phyloP scores from a whole-genome alignment of 129 eudicot species.

The Glebionis coronaria region DNA sequence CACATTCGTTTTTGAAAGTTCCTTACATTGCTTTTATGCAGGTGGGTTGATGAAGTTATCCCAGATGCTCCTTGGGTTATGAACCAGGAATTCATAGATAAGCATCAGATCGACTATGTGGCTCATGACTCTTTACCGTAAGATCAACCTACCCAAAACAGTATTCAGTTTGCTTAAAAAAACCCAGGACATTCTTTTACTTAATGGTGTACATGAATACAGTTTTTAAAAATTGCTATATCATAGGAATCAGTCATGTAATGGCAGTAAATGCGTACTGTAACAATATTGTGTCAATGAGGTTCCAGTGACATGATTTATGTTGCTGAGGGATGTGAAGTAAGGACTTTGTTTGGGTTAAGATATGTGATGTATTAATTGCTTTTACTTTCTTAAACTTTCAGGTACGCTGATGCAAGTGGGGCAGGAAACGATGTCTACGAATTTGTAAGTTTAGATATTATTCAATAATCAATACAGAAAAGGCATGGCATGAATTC shows the following conservation, averaged over 20 bases:
- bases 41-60: constrained; percentile 99
- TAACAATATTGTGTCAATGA: background rate
- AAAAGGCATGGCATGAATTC: constrained; percentile 10
- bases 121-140: constrained; percentile 99
- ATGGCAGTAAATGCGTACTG: too few species aligned
- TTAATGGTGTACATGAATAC: constrained; percentile 10
- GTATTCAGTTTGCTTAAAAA: constrained; percentile 14
- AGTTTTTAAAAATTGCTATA: too few species aligned
- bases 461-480: background rate
- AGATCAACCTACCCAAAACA: constrained; percentile 49
- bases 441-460: constrained; percentile 72
- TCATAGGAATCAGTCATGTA: too few species aligned
- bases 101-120: constrained; percentile 85
- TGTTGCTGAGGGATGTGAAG: constrained; percentile 1
- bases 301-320: constrained; percentile 5
- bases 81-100: constrained; percentile 80
- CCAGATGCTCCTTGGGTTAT: constrained; percentile 99
- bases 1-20: background rate
- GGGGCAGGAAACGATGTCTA: constrained; percentile 96
- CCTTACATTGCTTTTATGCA: constrained; percentile 27
- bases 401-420: constrained; percentile 95
- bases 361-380: constrained; percentile 33
- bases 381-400: constrained; percentile 27
- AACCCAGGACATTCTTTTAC: background rate
- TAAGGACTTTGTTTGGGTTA: too few species aligned